These are phyloP conservation scores for Cucurbita argyrosperma DNA, from an alignment of 306 rosid species.

Conservation along the genomic window DNA sequence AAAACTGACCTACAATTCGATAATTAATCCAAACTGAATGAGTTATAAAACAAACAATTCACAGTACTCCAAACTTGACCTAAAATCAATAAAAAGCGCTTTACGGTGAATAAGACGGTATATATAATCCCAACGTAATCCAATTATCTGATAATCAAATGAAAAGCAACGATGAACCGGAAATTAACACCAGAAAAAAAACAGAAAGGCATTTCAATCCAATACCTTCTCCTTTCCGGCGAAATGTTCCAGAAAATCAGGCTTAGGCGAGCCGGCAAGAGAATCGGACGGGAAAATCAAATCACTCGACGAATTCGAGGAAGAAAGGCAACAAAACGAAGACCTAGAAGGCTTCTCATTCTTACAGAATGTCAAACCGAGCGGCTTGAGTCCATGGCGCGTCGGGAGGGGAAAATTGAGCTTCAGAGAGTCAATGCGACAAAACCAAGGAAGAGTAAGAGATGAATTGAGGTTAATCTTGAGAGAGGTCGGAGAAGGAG, in stretches of 20 bases:
- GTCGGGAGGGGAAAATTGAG: slow-evolving; percentile 19
- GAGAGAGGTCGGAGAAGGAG: slow-evolving; percentile 36
- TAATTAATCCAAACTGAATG: not conserved
- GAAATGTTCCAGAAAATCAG: slow-evolving; percentile 29
- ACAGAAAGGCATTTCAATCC: not conserved
- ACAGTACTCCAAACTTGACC: not conserved
- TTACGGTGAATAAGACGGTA: not conserved
- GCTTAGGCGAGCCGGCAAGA: slow-evolving; percentile 10
- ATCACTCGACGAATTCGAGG: slow-evolving; percentile 11
- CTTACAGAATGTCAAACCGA: slow-evolving; percentile 22
- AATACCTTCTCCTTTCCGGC: slow-evolving; percentile 40
- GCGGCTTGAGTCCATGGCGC: slow-evolving; percentile 12
- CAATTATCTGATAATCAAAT: not conserved
- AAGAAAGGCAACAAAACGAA: slow-evolving; percentile 13
- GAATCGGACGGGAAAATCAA: slow-evolving; percentile 13
- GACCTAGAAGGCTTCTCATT: slow-evolving; percentile 21
- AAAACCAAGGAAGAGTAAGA: slow-evolving; percentile 15
- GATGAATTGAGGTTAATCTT: slow-evolving; percentile 14
- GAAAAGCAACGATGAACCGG: too few relatives aligned
- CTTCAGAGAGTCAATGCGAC: slow-evolving; percentile 20
- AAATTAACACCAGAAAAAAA: not conserved
- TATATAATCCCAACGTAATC: not conserved
- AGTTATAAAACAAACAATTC: not conserved
- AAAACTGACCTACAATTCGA: not conserved
- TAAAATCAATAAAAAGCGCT: not conserved